Conservation (phyloP, 1,284 basidiomycete species). For the Volvariella surrecta region DNA sequence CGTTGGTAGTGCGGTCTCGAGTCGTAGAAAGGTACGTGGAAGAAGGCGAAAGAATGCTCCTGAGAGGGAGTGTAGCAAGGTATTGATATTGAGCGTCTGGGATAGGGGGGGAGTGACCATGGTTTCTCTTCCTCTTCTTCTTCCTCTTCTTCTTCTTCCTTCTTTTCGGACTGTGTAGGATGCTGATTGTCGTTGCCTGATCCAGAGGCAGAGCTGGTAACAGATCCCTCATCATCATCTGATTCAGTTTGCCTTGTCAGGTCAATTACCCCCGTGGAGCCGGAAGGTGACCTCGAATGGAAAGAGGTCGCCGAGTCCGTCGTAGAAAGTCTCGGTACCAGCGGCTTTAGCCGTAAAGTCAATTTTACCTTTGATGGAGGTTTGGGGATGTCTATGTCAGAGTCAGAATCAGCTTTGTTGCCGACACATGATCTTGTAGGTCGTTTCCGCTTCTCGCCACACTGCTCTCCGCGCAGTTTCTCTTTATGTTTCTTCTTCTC, state of each 20-base stretch:
- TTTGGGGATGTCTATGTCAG: constrained; percentile 33
- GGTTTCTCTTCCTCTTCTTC: too few species aligned
- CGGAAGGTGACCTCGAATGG: constrained; percentile 14
- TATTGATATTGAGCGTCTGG: constrained; percentile 43
- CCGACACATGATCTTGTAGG: constrained; percentile 38
- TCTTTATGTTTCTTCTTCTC: too few species aligned
- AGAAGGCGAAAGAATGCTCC: constrained; percentile 25
- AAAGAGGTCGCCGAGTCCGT: constrained; percentile 15
- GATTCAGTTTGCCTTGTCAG: too few species aligned
- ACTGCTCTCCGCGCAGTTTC: constrained; percentile 46
- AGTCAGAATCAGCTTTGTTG: constrained; percentile 26
- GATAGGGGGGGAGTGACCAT: constrained; percentile 34
- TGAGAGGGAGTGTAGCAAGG: constrained; percentile 40
- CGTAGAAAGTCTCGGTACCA: constrained; percentile 24
- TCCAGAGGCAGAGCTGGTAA: constrained; percentile 16
- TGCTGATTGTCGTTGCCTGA: constrained; percentile 20
- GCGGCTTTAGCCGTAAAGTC: constrained; percentile 52
- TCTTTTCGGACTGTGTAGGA: constrained; percentile 15
- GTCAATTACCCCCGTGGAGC: constrained; percentile 29
- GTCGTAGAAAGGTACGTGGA: constrained; percentile 16
- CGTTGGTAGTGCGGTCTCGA: constrained; percentile 27
- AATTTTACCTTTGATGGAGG: constrained; percentile 60
- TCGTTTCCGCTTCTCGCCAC: constrained; percentile 68
- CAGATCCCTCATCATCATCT: constrained; percentile 21
- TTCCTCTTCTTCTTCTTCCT: constrained; percentile 20